A percentile compares a stretch with the other conserved stretches of the same genome.
These are phyloP conservation scores for Dothideomycetes sp. DNA, from an alignment of 2,329 filamentous ascomycete species.

Conservation along the genomic window DNA sequence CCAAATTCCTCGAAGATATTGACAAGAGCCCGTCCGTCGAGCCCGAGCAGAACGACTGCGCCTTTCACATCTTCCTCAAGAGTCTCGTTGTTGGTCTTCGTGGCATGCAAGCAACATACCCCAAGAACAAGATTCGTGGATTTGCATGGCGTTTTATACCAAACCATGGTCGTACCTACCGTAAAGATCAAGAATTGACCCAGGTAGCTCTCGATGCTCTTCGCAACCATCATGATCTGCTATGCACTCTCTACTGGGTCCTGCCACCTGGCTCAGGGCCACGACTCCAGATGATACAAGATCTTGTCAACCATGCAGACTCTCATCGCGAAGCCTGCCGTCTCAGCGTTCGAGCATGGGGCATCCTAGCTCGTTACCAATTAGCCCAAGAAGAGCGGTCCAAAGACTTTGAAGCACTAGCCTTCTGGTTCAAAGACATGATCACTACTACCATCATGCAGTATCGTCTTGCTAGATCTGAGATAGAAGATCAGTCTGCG, in stretches of 20 bases:
- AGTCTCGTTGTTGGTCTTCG: constrained; percentile 43
- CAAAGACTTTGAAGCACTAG: constrained; percentile 39
- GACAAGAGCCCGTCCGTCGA: constrained; percentile 35
- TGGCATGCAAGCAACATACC: constrained; percentile 37
- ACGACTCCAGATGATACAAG: constrained; percentile 41
- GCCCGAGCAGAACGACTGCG: constrained; percentile 39
- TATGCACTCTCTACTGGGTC: constrained; percentile 51
- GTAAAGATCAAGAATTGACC: constrained; percentile 46
- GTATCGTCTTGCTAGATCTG: constrained; percentile 46
- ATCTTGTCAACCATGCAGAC: constrained; percentile 46
- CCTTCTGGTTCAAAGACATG: constrained; percentile 47
- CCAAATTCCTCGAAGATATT: constrained; percentile 44
- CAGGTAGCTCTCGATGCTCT: constrained; percentile 48
- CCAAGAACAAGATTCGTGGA: constrained; percentile 46
- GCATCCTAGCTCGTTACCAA: constrained; percentile 48
- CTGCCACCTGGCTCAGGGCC: constrained; percentile 46
- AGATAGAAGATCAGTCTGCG: constrained; percentile 47
- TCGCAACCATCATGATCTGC: constrained; percentile 53
- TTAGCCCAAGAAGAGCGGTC: constrained; percentile 43
- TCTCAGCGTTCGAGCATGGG: constrained; percentile 50
- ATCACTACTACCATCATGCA: constrained; percentile 44
- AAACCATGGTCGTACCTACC: constrained; percentile 52
- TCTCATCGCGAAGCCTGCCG: constrained; percentile 53
- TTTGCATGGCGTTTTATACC: constrained; percentile 50
- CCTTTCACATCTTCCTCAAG: constrained; percentile 53